Evolutionary conservation across 805 yeast species (phyloP).

Genomic region (Yamadazyma insecticola): DNA sequence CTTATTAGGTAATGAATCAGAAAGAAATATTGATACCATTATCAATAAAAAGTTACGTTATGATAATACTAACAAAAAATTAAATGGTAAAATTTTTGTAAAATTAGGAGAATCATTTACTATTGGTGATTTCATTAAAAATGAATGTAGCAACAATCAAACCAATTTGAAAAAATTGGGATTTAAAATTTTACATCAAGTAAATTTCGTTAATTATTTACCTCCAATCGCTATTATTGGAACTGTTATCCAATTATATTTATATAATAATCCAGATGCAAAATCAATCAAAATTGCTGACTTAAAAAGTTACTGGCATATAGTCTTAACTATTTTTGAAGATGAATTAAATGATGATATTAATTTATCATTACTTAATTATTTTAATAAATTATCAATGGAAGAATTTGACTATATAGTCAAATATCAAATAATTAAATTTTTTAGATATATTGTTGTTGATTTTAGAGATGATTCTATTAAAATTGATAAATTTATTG

Average conservation of each 20-base stretch:
- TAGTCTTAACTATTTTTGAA: slow-evolving; percentile 17
- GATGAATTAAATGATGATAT: slow-evolving; percentile 17
- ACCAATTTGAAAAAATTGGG: slow-evolving; percentile 45
- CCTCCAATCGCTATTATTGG: slow-evolving; percentile 56
- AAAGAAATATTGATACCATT: slow-evolving; percentile 5
- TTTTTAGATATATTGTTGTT: slow-evolving; percentile 23
- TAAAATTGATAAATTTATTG: slow-evolving; percentile 45
- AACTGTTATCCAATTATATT: slow-evolving; percentile 25
- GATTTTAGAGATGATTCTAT: slow-evolving; percentile 15
- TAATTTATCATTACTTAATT: slow-evolving; percentile 18
- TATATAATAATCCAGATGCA: slow-evolving; percentile 16
- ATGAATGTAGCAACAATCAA: slow-evolving; percentile 8
- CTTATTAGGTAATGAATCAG: slow-evolving; percentile 14
- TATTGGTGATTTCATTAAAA: slow-evolving; percentile 23
- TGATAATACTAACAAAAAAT: slow-evolving; percentile 9
- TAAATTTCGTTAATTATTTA: slow-evolving; percentile 45
- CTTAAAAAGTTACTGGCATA: slow-evolving; percentile 26
- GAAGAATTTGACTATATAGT: slow-evolving; percentile 15
- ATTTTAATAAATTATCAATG: slow-evolving; percentile 14
- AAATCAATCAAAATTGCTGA: slow-evolving; percentile 13
- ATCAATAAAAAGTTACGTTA: slow-evolving; percentile 7
- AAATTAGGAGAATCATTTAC: slow-evolving; percentile 30
- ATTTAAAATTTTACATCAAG: slow-evolving; percentile 47
- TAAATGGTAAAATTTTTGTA: slow-evolving; percentile 35
- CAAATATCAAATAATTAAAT: slow-evolving; percentile 15